These are phyloP conservation scores for Inonotus hispidus DNA, from an alignment of 1,284 basidiomycete genomes.

Conservation along the genomic window DNA sequence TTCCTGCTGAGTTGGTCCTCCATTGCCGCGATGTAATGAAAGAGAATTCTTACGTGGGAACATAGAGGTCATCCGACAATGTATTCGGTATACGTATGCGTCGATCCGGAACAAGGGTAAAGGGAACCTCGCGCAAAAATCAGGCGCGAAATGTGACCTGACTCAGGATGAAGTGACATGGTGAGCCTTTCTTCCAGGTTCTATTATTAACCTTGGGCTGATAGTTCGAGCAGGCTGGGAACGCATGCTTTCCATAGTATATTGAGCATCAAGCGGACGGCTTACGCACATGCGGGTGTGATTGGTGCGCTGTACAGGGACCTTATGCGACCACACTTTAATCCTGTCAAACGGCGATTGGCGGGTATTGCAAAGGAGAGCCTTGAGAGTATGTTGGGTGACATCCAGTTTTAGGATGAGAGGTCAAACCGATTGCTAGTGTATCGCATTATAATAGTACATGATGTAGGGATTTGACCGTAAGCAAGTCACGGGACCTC, in stretches of 20 bases:
- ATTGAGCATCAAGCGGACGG: slow-evolving; percentile 48
- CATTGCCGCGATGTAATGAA: neutral
- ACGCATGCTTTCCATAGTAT: slow-evolving; percentile 69
- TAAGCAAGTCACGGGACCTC: too few species aligned
- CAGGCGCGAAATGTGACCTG: slow-evolving; percentile 36
- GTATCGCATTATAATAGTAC: too few species aligned
- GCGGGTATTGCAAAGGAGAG: slow-evolving; percentile 45
- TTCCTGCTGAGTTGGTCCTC: slow-evolving; percentile 3
- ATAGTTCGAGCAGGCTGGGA: slow-evolving; percentile 57
- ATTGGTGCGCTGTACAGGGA: slow-evolving; percentile 47
- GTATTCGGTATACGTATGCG: slow-evolving; percentile 51
- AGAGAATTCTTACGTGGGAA: neutral
- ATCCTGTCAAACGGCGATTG: slow-evolving; percentile 39
- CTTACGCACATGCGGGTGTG: slow-evolving; percentile 37
- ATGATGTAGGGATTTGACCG: too few species aligned
- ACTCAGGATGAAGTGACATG: slow-evolving; percentile 53
- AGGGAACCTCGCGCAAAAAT: slow-evolving; percentile 38
- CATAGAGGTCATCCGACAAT: slow-evolving; percentile 52
- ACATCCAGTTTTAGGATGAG: slow-evolving; percentile 16
- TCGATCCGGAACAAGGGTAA: slow-evolving; percentile 44
- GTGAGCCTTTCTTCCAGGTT: slow-evolving; percentile 33
- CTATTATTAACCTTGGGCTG: neutral
- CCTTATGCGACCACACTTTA: slow-evolving; percentile 40
- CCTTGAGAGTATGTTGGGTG: slow-evolving; percentile 25
- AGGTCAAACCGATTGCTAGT: too few species aligned